Conservation (phyloP, 2,329 filamentous ascomycete species). For the Aspergillus fructus region DNA sequence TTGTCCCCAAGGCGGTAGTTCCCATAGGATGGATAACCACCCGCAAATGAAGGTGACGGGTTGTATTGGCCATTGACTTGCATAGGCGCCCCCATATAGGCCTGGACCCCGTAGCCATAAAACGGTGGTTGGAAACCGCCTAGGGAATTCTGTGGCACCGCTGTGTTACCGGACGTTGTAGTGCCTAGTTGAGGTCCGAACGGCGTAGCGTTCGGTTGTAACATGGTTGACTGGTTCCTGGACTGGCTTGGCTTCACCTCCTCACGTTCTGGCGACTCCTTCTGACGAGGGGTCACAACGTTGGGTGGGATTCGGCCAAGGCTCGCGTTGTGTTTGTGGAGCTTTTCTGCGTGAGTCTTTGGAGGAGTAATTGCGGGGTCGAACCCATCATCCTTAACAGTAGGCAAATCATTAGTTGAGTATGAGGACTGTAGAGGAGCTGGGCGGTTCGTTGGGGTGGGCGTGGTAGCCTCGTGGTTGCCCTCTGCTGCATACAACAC, state of each 20-base stretch:
- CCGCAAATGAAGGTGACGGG: constrained; percentile 56
- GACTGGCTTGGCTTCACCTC: constrained; percentile 48
- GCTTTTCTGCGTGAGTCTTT: constrained; percentile 62
- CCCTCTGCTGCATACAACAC: constrained; percentile 33
- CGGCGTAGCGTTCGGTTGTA: constrained; percentile 76
- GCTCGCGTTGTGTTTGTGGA: constrained; percentile 75
- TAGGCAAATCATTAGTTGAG: constrained; percentile 85
- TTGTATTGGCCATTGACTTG: constrained; percentile 50
- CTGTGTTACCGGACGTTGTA: constrained; percentile 26
- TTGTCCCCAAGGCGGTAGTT: constrained; percentile 66
- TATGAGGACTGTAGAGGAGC: constrained; percentile 72
- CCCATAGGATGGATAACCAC: constrained; percentile 49
- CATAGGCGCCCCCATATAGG: constrained; percentile 54
- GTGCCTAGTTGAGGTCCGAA: constrained; percentile 67
- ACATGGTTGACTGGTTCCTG: constrained; percentile 65
- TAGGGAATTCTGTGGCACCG: constrained; percentile 31
- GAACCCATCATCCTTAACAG: constrained; percentile 68
- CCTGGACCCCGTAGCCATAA: constrained; percentile 52
- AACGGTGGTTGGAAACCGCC: constrained; percentile 40
- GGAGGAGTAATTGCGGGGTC: constrained; percentile 44
- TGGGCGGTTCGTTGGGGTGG: constrained; percentile 40
- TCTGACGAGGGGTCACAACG: constrained; percentile 61
- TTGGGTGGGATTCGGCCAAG: constrained; percentile 75
- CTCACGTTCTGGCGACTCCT: constrained; percentile 44
- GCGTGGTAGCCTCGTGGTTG: constrained; percentile 24